Conservation (phyloP, 2,329 filamentous ascomycete genomes). For the Fusarium robinianum region DNA sequence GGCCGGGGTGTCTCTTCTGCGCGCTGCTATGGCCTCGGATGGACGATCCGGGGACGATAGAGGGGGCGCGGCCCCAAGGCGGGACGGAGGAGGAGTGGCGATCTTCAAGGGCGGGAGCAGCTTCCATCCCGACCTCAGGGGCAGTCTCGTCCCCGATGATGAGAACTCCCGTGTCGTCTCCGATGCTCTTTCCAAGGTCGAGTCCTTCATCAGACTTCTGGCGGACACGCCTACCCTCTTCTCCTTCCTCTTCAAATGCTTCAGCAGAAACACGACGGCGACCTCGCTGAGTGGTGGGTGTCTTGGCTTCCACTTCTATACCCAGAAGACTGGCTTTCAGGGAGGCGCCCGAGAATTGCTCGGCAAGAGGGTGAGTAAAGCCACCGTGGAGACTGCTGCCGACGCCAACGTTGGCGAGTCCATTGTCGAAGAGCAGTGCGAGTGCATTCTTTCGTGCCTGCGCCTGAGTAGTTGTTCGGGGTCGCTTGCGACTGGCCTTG, state of each 20-base stretch:
- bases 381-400: constrained; percentile 27
- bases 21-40: constrained; percentile 47
- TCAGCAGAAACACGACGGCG: constrained; percentile 51
- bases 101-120: constrained; percentile 67
- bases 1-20: constrained; percentile 40
- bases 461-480: constrained; percentile 32
- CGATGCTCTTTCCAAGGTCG: constrained; percentile 37
- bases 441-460: constrained; percentile 48
- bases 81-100: constrained; percentile 59
- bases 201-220: constrained; percentile 40
- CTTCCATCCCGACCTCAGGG: constrained; percentile 73
- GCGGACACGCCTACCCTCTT: constrained; percentile 45
- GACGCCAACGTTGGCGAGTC: constrained; percentile 42
- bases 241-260: constrained; percentile 48
- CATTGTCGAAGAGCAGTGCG: constrained; percentile 40
- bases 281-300: constrained; percentile 28
- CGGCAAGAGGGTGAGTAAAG: constrained; percentile 49
- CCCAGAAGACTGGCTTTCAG: constrained; percentile 44
- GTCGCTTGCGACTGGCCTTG: constrained; percentile 41
- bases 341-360: constrained; percentile 49
- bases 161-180: constrained; percentile 35
- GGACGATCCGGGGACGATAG: constrained; percentile 52
- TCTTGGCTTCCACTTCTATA: constrained; percentile 23
- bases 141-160: constrained; percentile 47
- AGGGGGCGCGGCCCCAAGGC: constrained; percentile 57